Conservation (phyloP, 371 early-diverging fungal species). For the Entomophthora muscae region DNA sequence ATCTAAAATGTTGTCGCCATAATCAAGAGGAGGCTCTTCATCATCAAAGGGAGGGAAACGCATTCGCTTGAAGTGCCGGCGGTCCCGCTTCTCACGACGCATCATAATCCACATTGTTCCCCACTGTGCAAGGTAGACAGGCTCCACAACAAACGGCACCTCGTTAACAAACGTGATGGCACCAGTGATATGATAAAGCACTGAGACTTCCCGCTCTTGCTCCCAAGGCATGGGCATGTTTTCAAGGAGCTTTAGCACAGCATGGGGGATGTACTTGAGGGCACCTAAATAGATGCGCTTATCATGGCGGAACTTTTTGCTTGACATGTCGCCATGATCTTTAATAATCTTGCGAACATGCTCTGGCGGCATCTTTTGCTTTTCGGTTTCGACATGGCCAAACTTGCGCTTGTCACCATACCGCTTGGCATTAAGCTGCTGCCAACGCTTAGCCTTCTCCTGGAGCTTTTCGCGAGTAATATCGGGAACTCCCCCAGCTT, state of each 20-base stretch:
- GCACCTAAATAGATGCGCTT: constrained; percentile 95
- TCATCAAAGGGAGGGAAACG: constrained; percentile 96
- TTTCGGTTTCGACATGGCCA: constrained; percentile 57
- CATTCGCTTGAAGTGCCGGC: constrained; percentile 97
- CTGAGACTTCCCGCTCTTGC: constrained; percentile 88
- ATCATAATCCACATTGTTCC: constrained; percentile 99
- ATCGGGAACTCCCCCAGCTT: constrained; percentile 9
- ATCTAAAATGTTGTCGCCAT: constrained; percentile 93
- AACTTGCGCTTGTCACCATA: constrained; percentile 86
- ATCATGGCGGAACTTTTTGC: constrained; percentile 87
- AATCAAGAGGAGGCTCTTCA: constrained; percentile 95
- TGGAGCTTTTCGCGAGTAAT: constrained; percentile 34
- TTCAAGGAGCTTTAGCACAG: constrained; percentile 90
- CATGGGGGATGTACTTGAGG: constrained; percentile 96
- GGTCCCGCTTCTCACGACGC: constrained; percentile 94
- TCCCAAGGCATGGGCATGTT: constrained; percentile 99
- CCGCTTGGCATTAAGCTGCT: constrained; percentile 72
- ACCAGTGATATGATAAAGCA: constrained; percentile 95
- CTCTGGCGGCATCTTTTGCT: constrained; percentile 94
- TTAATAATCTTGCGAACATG: constrained; percentile 92
- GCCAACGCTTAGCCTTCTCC: constrained; percentile 78
- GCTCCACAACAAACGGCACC: constrained; percentile 88
- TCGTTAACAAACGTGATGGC: constrained; percentile 97
- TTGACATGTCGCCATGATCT: constrained; percentile 98
- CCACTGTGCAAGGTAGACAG: constrained; percentile 95